Evolutionary conservation across 2,329 filamentous ascomycete species (phyloP), one percentile per base, ranked within the genome.

Genomic region (Metarhizium rileyi): DNA sequence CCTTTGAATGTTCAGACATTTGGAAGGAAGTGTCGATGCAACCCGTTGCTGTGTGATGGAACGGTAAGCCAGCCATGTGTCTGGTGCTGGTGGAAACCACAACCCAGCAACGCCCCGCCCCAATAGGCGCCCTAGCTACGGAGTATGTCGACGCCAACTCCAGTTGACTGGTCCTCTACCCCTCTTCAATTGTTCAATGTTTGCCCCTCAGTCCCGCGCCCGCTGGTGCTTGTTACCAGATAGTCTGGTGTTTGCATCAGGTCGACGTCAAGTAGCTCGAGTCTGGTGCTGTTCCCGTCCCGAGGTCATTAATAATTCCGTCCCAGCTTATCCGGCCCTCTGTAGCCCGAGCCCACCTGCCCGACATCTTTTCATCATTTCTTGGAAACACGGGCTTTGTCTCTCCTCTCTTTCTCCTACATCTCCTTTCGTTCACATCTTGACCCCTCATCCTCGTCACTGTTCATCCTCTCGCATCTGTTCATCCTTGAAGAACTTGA

Each of bases 251-350:
- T n/a, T n/a, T n/a, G n/a, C n/a, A n/a, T n/a, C n/a, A n/a, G n/a
- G n/a, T n/a, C n/a, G n/a, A n/a, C n/a, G 33, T n/a, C 8, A 36
- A 36, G 16, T 36, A 36, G 33, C 30, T 25, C 25, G 44, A 44
- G 27, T 12, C 36, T 18, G 35, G 30, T 35, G 27, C n/a, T n/a
- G n/a, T n/a, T n/a, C 23, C 45, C 44, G 38, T 44, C 47, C 49
- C 44, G 49, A 47, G 49, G 53, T 49, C 53, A 55, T 55, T 50
- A 51, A 40, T 55, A 51, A 50, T 44, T 47, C 53, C 48, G 28
- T 51, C 48, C 49, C 54, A 54, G 52, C 52, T 51, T 50, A 50
- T 54, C 50, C 49, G 52, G 46, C 27, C 26, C 18, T 44, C 18
- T 20, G 35, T 20, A 20, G 33, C 23, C 51, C 38, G 43, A 30